Evolutionary conservation across 768 basidiomycete genomes (phyloP), one percentile per base, ranked within the genome.

Genomic region (Lactarius tabidus): DNA sequence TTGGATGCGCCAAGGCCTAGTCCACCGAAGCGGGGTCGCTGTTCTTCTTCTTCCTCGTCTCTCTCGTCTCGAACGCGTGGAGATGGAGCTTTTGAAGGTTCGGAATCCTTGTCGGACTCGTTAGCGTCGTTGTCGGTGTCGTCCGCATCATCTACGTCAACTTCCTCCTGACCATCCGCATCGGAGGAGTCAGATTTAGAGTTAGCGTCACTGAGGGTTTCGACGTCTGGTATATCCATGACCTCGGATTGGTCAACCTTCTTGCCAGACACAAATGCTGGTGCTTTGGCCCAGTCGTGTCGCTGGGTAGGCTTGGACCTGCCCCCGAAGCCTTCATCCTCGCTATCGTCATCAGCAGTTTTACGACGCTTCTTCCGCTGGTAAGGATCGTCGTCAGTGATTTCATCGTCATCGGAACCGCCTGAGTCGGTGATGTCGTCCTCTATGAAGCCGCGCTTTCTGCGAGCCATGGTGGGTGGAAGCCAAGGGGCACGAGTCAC

Each of bases 391-490:
- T 87, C 82, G 74, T 88, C 82, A 36, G 77, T 72, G 63, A 82
- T 80, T 66, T 79, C 77, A n/a, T 83, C 77, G 23, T 83, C 80
- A 43, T 81, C 83, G 15, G 86, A 88, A 51, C 74, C 82, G 29
- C 79, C 77, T 56, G 85, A 87, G 72, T 88, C 86, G 0, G 87
- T 87, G 74, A 89, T 83, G 64, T 77, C 85, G 51, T 86, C 88
- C 61, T 91, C 90, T 51, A 91, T 83, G 43, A 91, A 78, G 48
- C 86, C 79, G 63, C 90, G 85, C 74, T 93, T 93, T 67, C 89
- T 80, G 60, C 90, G 85, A 60, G 85, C 84, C 91, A 93, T 93
- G 26, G 48, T 29, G 56, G 60, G 45, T 59, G 39, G 33, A 9
- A 31, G 51, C 62, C 15, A 62, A 59, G 29, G 28, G 2, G 29